These are phyloP conservation scores for Liriodendron chinense DNA, from an alignment of 164 flowering plant species.

Conservation along the genomic window DNA sequence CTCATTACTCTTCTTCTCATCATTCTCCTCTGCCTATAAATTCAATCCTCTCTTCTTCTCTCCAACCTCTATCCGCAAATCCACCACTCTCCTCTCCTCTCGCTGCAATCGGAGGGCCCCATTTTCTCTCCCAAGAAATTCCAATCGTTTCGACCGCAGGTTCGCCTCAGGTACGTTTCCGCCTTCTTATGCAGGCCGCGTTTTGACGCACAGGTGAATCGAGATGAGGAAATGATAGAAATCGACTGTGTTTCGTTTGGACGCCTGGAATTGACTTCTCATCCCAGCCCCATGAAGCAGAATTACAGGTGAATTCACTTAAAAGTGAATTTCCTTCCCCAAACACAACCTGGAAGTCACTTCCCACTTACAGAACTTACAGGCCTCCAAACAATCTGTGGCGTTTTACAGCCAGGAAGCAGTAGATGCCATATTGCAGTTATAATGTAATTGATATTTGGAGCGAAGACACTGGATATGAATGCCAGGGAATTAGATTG, in stretches of 20 bases:
- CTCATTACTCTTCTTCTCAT: slow-evolving; percentile 16
- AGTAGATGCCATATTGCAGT: no score
- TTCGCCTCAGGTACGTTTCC: slow-evolving; percentile 24
- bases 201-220: not conserved
- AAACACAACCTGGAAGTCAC: no score
- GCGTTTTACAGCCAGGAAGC: no score
- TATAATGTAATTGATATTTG: no score
- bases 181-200: not conserved
- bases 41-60: slow-evolving; percentile 28
- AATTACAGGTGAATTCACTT: no score
- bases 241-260: not conserved
- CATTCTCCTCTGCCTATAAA: slow-evolving; percentile 29
- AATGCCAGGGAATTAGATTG: no score
- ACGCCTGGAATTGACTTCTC: no score
- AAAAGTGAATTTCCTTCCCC: no score
- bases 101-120: slow-evolving; percentile 27
- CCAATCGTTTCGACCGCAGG: slow-evolving; percentile 23
- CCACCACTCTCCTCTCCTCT: slow-evolving; percentile 47
- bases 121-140: slow-evolving; percentile 21
- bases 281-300: no score
- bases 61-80: slow-evolving; percentile 12
- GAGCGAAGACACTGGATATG: no score
- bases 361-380: no score
- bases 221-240: not conserved
- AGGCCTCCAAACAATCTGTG: no score